Base-by-base conservation (phyloP, 768 basidiomycete genomes). In the Suillus weaverae region DNA sequence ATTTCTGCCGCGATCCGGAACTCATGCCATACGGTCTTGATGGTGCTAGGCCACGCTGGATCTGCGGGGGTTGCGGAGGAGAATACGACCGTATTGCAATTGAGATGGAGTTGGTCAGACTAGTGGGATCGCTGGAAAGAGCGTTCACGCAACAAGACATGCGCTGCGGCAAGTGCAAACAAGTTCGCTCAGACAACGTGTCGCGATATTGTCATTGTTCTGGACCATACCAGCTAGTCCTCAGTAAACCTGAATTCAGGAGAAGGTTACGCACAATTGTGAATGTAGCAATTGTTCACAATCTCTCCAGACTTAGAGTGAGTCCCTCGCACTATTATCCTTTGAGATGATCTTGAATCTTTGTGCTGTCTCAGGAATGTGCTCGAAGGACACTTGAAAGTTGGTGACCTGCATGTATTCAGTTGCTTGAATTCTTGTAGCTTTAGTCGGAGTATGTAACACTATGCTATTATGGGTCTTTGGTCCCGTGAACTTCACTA, bases 1-100 rank as follows among this genome's bases (percentile, higher is more conserved):
- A 99, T 76, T 92, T 99, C 71, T 98, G 97, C 74, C 87, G 97
- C 18, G 97, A 99, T 77, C 84, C 88, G 13, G 91, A 94, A 64
- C 82, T 97, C 46, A 81, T 94, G 50, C 89, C 92, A 11, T 80
- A 80, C 67, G 78, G 82, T 70, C 67, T 78, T 65, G 77, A 84
- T 41, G 78, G 83, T 8, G 79, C 82, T 20, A 80, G 83, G 7
- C 72, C 78, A 22, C 86, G 84, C 62, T 95, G 92, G 94, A 72
- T 79, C 16, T 93, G 95, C 71, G 78, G 81, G 60, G 79, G 79
- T 61, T 97, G 95, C 69, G 86, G 85, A 22, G 88, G 89, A 38
- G 93, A 97, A 75, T 97, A 95, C 76, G 96, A 99, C 73, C 86
- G 90, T n/a, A 77, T 82, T 9, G 84, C 87, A 44, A 95, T 99